Percentiles rank a stretch among this genome's conserved stretches.
phyloP scores from a whole-genome alignment of 1,284 basidiomycete species.

The Sporisorium scitamineum region DNA sequence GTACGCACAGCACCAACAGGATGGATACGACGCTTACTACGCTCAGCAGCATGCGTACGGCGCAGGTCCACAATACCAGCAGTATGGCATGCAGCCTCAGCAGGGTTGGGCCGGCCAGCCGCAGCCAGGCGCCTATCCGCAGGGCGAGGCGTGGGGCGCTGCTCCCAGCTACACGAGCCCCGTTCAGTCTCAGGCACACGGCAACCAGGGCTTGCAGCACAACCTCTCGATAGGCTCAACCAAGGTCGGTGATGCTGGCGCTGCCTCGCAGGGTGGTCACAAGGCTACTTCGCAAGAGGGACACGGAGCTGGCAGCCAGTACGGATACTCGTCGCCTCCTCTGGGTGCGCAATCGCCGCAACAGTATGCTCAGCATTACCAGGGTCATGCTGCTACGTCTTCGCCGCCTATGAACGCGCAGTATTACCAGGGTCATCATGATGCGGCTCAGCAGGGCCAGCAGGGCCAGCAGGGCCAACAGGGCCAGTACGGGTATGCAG shows the following conservation, averaged over 20 bases:
- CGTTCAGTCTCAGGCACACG: constrained; percentile 31
- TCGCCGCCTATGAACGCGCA: constrained; percentile 30
- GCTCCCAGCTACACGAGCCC: constrained; percentile 40
- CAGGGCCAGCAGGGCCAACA: constrained; percentile 8
- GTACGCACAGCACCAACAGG: constrained; percentile 34
- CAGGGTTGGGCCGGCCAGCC: constrained; percentile 25
- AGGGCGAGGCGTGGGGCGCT: constrained; percentile 42
- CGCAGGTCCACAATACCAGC: constrained; percentile 32
- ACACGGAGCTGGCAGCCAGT: constrained; percentile 27
- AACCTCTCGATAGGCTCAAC: constrained; percentile 39
- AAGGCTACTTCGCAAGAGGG: constrained; percentile 42
- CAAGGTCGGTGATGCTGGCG: constrained; percentile 21
- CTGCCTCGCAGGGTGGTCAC: constrained; percentile 21
- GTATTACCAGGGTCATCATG: constrained; percentile 29
- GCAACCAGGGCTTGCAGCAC: constrained; percentile 28
- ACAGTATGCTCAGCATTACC: constrained; percentile 45
- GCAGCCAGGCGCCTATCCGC: constrained; percentile 14
- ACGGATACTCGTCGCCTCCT: constrained; percentile 34
- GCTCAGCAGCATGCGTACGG: constrained; percentile 30
- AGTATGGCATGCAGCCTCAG: constrained; percentile 43
- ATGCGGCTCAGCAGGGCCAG: constrained; percentile 10
- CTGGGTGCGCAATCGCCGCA: constrained; percentile 27
- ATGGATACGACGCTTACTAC: constrained; percentile 49
- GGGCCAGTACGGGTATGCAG: constrained; percentile 1
- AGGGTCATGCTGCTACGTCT: constrained; percentile 11